A percentile compares a stretch with the other conserved stretches of the same genome.
These are phyloP conservation scores for Dillenia suffruticosa DNA, from an alignment of 164 flowering plant genomes.

Conservation along the genomic window DNA sequence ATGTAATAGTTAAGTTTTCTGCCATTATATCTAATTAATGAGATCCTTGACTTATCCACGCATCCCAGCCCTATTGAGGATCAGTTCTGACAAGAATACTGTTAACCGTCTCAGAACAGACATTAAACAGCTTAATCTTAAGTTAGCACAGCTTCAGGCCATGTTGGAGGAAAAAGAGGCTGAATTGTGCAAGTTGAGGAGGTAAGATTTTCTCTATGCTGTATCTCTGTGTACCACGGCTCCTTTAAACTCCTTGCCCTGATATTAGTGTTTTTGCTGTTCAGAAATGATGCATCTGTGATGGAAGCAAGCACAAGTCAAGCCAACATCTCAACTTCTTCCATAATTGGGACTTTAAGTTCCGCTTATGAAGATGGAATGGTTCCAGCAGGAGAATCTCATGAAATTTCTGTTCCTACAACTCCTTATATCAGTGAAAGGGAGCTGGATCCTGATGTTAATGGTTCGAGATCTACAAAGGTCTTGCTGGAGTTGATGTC, in stretches of 20 bases:
- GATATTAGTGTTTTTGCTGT: slow-evolving; percentile 7
- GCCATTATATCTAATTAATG: no score
- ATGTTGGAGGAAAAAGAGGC: slow-evolving; percentile 77
- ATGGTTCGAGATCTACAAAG: slow-evolving; percentile 18
- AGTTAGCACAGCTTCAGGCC: slow-evolving; percentile 74
- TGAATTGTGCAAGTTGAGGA: slow-evolving; percentile 46
- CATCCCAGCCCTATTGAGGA: slow-evolving; percentile 76
- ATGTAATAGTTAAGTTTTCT: no score
- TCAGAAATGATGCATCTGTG: slow-evolving; percentile 28
- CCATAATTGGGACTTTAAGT: slow-evolving; percentile 13
- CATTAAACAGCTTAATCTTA: slow-evolving; percentile 70
- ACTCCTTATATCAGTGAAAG: slow-evolving; percentile 17
- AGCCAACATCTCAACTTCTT: slow-evolving; percentile 13
- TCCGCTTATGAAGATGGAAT: slow-evolving; percentile 23
- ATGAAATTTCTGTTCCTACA: slow-evolving; percentile 22
- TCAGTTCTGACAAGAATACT: slow-evolving; percentile 73
- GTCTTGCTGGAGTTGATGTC: slow-evolving; percentile 10
- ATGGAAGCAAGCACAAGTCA: slow-evolving; percentile 20
- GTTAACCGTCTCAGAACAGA: slow-evolving; percentile 71
- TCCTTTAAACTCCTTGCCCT: slow-evolving; percentile 7
- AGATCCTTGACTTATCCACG: slow-evolving; percentile 67
- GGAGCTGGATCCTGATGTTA: slow-evolving; percentile 18
- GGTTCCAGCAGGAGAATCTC: slow-evolving; percentile 13
- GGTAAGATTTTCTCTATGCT: slow-evolving; percentile 30
- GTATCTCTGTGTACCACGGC: background rate